phyloP scores from a whole-genome alignment of 1,284 basidiomycete species.

The Leccinum griseonigrum region DNA sequence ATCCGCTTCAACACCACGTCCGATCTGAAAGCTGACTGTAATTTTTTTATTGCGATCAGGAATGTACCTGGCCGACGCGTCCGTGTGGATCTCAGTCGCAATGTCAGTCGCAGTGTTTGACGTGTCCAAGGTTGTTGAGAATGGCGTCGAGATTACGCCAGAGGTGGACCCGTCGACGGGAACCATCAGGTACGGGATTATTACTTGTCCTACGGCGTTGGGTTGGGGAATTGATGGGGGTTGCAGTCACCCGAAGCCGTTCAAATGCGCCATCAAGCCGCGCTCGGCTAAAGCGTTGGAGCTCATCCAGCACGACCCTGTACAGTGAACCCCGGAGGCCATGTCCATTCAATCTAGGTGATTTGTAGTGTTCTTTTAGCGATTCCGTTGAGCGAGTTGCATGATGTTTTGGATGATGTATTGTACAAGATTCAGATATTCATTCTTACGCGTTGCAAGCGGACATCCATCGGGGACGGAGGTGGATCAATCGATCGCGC shows the following conservation, averaged over 20 bases:
- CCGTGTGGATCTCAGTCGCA: slow-evolving; percentile 52
- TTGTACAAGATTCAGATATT: background rate
- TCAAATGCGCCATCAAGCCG: slow-evolving; percentile 57
- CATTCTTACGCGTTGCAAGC: background rate
- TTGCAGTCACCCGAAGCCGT: slow-evolving; percentile 57
- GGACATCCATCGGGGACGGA: slow-evolving; percentile 7
- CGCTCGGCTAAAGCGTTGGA: slow-evolving; percentile 52
- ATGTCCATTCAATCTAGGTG: background rate
- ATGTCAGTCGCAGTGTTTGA: slow-evolving; percentile 54
- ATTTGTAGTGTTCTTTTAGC: background rate
- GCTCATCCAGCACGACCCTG: slow-evolving; percentile 47
- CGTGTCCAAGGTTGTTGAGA: slow-evolving; percentile 32
- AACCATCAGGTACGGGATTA: slow-evolving; percentile 48
- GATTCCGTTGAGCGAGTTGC: background rate
- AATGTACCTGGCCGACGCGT: slow-evolving; percentile 54
- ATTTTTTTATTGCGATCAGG: slow-evolving; percentile 33
- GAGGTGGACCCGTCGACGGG: slow-evolving; percentile 52
- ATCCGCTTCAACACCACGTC: background rate
- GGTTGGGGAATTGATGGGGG: slow-evolving; percentile 3
- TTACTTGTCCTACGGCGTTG: background rate
- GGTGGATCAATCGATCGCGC: slow-evolving; percentile 6
- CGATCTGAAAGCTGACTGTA: slow-evolving; percentile 3
- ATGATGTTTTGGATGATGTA: background rate
- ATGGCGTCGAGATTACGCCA: slow-evolving; percentile 43
- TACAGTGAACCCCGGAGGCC: slow-evolving; percentile 14